Percentiles rank a stretch among this genome's conserved stretches.
Conservation (phyloP, 805 yeast genomes). For the Nakazawaea holstii region DNA sequence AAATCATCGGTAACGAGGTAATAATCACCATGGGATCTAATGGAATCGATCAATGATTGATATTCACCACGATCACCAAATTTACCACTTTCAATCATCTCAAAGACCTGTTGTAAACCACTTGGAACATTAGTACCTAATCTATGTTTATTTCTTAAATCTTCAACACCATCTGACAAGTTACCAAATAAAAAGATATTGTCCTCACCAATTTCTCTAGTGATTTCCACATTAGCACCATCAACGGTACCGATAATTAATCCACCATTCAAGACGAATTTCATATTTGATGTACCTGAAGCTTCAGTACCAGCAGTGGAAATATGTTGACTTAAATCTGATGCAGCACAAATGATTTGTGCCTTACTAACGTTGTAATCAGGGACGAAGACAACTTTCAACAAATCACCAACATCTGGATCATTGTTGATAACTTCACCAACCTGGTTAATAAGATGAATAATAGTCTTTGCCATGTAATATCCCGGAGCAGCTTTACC, state of each 20-base stretch:
- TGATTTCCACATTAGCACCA: conserved; percentile 94
- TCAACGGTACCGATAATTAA: conserved; percentile 92
- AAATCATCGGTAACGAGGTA: conserved; percentile 88
- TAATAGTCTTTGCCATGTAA: conserved; percentile 88
- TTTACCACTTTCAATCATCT: conserved; percentile 57
- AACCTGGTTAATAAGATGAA: conserved; percentile 78
- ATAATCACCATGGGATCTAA: conserved; percentile 73
- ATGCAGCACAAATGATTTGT: conserved; percentile 83
- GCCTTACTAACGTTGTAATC: conserved; percentile 95
- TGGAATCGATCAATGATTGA: conserved; percentile 61
- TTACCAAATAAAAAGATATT: conserved; percentile 90
- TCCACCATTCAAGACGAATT: conserved; percentile 91
- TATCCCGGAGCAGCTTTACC: conserved; percentile 99
- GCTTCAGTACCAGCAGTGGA: conserved; percentile 98
- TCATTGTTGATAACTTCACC: conserved; percentile 78
- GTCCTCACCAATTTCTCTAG: conserved; percentile 90
- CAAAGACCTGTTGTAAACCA: conserved; percentile 56
- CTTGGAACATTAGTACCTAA: conserved; percentile 55
- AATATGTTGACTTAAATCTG: conserved; percentile 88
- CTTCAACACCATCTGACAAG: conserved; percentile 85
- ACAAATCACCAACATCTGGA: conserved; percentile 62
- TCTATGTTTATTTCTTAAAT: conserved; percentile 69
- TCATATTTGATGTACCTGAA: conserved; percentile 94
- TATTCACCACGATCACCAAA: conserved; percentile 71
- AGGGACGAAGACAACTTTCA: conserved; percentile 84